Evolutionary conservation across 1,139 yeast species (phyloP), one percentile per base, ranked within the genome.

Genomic region (Nakaseomyces uthaithaninus): DNA sequence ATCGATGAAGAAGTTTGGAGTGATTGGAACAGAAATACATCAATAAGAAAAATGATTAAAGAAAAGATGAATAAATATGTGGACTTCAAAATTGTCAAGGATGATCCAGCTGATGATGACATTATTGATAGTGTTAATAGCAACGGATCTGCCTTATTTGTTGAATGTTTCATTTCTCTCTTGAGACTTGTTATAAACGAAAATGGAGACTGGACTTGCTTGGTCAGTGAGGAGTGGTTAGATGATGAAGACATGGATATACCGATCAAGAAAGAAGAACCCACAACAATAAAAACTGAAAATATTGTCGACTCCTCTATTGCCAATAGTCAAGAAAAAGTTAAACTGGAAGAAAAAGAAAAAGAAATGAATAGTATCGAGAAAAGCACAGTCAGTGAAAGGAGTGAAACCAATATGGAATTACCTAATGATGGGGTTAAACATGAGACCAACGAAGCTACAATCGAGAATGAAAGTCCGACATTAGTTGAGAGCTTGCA

Each of bases 121-220:
- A 52, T 51, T 10, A 55, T 62, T 11, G 65, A 59, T 18, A 62
- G 58, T 17, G 38, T 50, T 3, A 49, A 49, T 24, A 37, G 43
- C 18, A 54, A 51, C 23, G 60, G 60, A 3, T 26, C 55, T 11
- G 51, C 51, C 6, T 40, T 60, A 22, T 25, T 56, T 1, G 45
- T 60, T 2, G 64, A 60, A 37, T 42, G 50, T n/a, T 53, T 58
- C 37, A 46, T 49, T 16, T 50, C 57, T 43, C 45, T 44, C 44
- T 49, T 44, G 38, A 50, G 59, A 30, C 46, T 53, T 24, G 53
- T 60, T 27, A 49, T 57, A 4, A 47, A 55, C 41, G 64, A 61
- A 40, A 50, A 50, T n/a, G 63, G 63, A 9, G 62, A 59, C 18
- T 63, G 64, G 55, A 54, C 50, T 7, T 54, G 58, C 17, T 45